Conservation (phyloP, 495 filamentous ascomycete species). For the Aspergillus olivimuriae region DNA sequence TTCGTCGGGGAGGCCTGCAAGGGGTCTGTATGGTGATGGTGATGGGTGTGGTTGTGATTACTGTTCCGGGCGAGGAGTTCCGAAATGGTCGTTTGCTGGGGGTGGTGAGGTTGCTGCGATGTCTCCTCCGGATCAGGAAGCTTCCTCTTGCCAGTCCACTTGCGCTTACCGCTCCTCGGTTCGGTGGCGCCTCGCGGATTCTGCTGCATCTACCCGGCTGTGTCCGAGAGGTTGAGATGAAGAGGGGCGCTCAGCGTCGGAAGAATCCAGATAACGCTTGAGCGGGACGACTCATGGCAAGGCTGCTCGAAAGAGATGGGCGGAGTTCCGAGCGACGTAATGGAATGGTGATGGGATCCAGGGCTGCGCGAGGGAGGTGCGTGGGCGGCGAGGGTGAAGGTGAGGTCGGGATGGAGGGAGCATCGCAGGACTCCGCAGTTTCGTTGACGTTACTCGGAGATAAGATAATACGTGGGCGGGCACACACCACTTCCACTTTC, state of each 20-base stretch:
- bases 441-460: slow-evolving; percentile 16
- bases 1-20: slow-evolving; percentile 24
- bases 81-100: slow-evolving; percentile 44
- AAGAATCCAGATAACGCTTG: slow-evolving; percentile 12
- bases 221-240: slow-evolving; percentile 20
- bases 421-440: slow-evolving; percentile 12
- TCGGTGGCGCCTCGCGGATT: slow-evolving; percentile 37
- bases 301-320: not conserved
- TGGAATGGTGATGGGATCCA: not conserved
- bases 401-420: not conserved
- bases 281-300: slow-evolving; percentile 14
- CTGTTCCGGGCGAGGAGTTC: slow-evolving; percentile 39
- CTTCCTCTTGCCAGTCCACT: slow-evolving; percentile 43
- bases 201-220: slow-evolving; percentile 45
- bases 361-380: not conserved
- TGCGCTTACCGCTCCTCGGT: slow-evolving; percentile 44
- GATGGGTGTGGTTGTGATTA: slow-evolving; percentile 13
- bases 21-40: slow-evolving; percentile 10
- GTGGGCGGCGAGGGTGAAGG: slow-evolving; percentile 1
- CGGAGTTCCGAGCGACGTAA: not conserved
- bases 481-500: not conserved
- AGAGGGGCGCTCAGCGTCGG: slow-evolving; percentile 16
- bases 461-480: slow-evolving; percentile 21
- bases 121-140: slow-evolving; percentile 34
- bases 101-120: slow-evolving; percentile 27